Conservation (phyloP, 352 stramenopile genomes). For the Phytophthora agathidicida region DNA sequence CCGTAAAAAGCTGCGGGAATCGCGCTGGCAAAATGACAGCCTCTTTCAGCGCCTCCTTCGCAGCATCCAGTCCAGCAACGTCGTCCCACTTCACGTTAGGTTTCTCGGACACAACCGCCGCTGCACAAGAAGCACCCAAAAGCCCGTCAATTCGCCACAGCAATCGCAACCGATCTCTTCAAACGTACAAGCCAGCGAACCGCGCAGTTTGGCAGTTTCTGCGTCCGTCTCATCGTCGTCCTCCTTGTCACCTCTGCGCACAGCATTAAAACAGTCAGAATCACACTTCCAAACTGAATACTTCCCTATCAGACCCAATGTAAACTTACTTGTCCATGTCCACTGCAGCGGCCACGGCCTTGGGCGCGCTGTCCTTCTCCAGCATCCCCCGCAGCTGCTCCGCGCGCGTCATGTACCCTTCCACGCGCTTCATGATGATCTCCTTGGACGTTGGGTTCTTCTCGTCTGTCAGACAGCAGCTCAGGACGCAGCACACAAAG, state of each 20-base stretch:
- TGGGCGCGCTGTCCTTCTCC: slow-evolving; percentile 62
- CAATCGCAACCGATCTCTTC: background rate
- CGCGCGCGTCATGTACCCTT: slow-evolving; percentile 90
- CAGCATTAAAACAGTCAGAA: background rate
- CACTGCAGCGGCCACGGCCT: slow-evolving; percentile 59
- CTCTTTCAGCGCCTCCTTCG: slow-evolving; percentile 99
- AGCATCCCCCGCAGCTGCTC: slow-evolving; percentile 88
- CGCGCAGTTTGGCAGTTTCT: slow-evolving; percentile 96
- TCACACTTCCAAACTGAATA: background rate
- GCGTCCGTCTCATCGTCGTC: slow-evolving; percentile 93
- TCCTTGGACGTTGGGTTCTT: slow-evolving; percentile 91
- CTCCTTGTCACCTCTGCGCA: slow-evolving; percentile 73
- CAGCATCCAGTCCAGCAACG: slow-evolving; percentile 96
- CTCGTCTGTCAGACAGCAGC: slow-evolving; percentile 74
- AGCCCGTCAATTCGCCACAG: background rate
- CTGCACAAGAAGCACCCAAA: slow-evolving; percentile 37
- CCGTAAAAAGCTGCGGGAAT: slow-evolving; percentile 98
- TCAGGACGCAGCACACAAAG: background rate
- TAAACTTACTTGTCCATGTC: slow-evolving; percentile 78
- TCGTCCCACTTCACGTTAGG: slow-evolving; percentile 98
- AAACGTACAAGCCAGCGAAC: slow-evolving; percentile 89
- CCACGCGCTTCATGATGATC: slow-evolving; percentile 91
- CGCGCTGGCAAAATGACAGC: slow-evolving; percentile 96
- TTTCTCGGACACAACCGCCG: slow-evolving; percentile 87
- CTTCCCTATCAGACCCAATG: background rate